Evolutionary conservation across 1,284 basidiomycete species (phyloP), one percentile per base, ranked within the genome.

Genomic region (Inonotus hispidus): DNA sequence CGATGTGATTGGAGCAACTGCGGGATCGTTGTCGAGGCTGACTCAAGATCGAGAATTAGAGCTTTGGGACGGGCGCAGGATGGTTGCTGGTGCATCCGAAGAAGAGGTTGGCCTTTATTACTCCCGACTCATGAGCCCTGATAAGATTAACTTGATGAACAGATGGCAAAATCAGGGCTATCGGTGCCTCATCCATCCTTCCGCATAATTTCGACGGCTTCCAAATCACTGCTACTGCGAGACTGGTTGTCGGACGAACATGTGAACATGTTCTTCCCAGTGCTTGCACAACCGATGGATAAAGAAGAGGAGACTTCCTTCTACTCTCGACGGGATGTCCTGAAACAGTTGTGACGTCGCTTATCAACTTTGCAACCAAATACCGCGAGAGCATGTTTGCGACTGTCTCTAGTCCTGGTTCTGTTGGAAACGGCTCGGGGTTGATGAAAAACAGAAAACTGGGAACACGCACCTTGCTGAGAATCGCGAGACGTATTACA

Each of bases 241-340:
- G 84, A 87, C 67, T 87, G 84, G 85, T 76, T 87, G 27, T 75
- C 78, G 0, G 79, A 81, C 63, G 84, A 87, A 68, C 82, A 86
- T 66, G 79, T 81, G 16, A 86, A 85, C 68, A 85, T 85, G 83
- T 86, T 87, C 75, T 82, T 86, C 70, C 71, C 83, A 7, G 70
- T 87, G 29, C 78, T 82, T 1, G 76, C 79, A 45, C 79, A 81
- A 65, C 83, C 84, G 1, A 87, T 87, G 84, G 73, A 76, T 27
- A 66, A 65, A 10, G 63, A 67, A 0, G 84, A 87, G 68, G 84
- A 83, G 68, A 63, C 66, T 0, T 63, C 67, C 69, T 83, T n/a
- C 76, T 84, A 8, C 61, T 68, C 16, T 69, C 72, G 1, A 80
- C 81, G 0, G 78, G 77, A 5, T 82, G 81, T 63, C 65, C 74